phyloP scores from a whole-genome alignment of 352 stramenopile species.

The Globisporangium orthogonon region DNA sequence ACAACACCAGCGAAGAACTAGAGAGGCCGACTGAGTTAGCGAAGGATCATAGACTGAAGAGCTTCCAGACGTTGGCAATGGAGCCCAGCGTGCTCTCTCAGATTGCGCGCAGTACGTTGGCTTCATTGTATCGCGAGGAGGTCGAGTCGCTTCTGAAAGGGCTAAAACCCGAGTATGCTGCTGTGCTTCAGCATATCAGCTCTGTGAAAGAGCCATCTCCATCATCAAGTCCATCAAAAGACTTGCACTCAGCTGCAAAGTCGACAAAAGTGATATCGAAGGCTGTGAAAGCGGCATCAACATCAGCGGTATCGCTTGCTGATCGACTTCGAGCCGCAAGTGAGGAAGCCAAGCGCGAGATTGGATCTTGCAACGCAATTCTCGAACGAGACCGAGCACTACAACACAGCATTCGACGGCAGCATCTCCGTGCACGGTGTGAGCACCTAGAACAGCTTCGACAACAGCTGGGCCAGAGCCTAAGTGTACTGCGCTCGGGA shows the following conservation, averaged over 20 bases:
- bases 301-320: background rate
- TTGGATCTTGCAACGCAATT: background rate
- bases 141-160: too few species aligned
- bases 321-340: slow-evolving; percentile 8
- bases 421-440: slow-evolving; percentile 20
- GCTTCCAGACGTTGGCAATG: background rate
- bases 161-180: too few species aligned
- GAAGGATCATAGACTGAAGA: too few species aligned
- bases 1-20: background rate
- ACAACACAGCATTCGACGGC: slow-evolving; percentile 15
- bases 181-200: too few species aligned
- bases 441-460: slow-evolving; percentile 25
- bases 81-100: too few species aligned
- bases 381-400: slow-evolving; percentile 3
- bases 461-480: slow-evolving; percentile 21
- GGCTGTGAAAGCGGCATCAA: background rate
- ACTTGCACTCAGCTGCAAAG: too few species aligned
- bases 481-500: slow-evolving; percentile 30
- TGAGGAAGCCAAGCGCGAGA: slow-evolving; percentile 6
- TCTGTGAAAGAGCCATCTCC: too few species aligned
- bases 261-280: too few species aligned
- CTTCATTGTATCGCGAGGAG: too few species aligned
- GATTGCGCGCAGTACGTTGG: too few species aligned
- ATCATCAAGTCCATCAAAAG: too few species aligned
- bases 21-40: too few species aligned